Base-by-base conservation (phyloP, 768 basidiomycete species). In the Terana coerulea region DNA sequence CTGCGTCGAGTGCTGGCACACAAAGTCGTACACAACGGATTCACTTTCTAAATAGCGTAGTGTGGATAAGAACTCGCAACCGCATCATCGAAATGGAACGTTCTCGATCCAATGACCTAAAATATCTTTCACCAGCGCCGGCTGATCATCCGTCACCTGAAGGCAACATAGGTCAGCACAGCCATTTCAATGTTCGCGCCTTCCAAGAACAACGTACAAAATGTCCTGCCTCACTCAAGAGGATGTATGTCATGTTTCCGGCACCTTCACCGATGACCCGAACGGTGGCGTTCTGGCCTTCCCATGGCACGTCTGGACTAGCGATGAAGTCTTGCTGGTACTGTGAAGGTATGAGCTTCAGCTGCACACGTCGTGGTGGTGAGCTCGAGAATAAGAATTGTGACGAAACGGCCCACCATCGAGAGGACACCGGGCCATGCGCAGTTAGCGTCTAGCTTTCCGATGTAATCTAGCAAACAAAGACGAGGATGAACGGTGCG, bases 211-310 rank as follows among this genome's bases (percentile, higher is more conserved):
- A 34, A 4, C 7, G 5, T 37, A 72, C 68, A 30, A 69, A 64
- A 60, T 71, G 70, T 0, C 69, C 69, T 4, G 60, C 69, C 12
- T 63, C 59, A 10, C 52, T 53, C n/a, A 69, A 29, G n/a, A 69
- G 54, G 10, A 69, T 56, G 50, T 57, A 68, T 5, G 69, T 67
- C 56, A 70, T 59, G 25, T 65, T 62, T 1, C 69, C 69, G 5
- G 69, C 67, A n/a, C 67, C 68, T n/a, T 59, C 54, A 1, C 62
- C 66, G 12, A 67, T 58, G 3, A 52, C 57, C 9, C 64, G 67
- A 5, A 67, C 61, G 24, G 63, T 65, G 5, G 60, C 57, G 29
- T 59, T 21, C 47, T 54, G 54, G 15, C 51, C 47, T 1, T 57
- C 61, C 67, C 67, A 69, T 2, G 64, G 62, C 4, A 67, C 41